Percentiles rank a stretch among this genome's conserved stretches.
Conservation (phyloP, 75 land plant species). For the Pinus albicaulis region DNA sequence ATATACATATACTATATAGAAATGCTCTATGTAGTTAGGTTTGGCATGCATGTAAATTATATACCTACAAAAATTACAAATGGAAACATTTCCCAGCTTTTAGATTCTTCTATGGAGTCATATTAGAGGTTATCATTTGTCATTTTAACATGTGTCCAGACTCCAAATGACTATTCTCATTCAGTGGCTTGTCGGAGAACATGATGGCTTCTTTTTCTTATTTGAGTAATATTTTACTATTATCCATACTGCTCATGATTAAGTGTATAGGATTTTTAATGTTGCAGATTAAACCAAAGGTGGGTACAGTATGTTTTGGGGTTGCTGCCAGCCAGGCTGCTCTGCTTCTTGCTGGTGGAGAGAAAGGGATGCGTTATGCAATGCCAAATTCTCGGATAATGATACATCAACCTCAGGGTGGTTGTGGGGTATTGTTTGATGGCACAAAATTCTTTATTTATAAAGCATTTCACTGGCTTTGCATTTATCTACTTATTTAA, state of each 20-base stretch:
- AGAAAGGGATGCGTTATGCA: conserved; percentile 95
- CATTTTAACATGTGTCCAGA: neutral
- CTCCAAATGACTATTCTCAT: neutral
- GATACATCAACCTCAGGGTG: conserved; percentile 97
- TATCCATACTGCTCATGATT: neutral
- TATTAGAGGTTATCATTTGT: no score
- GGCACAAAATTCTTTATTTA: neutral
- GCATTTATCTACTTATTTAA: neutral
- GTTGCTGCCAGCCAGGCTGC: conserved; percentile 98
- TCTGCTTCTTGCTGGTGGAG: conserved; percentile 92
- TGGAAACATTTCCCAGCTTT: no score
- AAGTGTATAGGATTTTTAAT: neutral
- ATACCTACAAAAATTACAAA: no score
- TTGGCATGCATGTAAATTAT: no score
- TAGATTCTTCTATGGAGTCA: no score
- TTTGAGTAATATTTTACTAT: neutral
- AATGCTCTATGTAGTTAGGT: no score
- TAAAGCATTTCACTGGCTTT: neutral
- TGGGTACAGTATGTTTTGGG: conserved; percentile 97
- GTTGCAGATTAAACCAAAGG: conserved; percentile 93
- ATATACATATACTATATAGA: no score
- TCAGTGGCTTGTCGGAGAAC: neutral
- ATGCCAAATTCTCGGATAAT: conserved; percentile 99
- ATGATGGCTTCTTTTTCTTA: neutral
- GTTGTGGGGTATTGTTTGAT: conserved; percentile 73